Percentiles rank a stretch among this genome's conserved stretches.
These are phyloP conservation scores for Biscogniauxia mediterranea DNA, from an alignment of 2,329 filamentous ascomycete genomes.

Conservation along the genomic window DNA sequence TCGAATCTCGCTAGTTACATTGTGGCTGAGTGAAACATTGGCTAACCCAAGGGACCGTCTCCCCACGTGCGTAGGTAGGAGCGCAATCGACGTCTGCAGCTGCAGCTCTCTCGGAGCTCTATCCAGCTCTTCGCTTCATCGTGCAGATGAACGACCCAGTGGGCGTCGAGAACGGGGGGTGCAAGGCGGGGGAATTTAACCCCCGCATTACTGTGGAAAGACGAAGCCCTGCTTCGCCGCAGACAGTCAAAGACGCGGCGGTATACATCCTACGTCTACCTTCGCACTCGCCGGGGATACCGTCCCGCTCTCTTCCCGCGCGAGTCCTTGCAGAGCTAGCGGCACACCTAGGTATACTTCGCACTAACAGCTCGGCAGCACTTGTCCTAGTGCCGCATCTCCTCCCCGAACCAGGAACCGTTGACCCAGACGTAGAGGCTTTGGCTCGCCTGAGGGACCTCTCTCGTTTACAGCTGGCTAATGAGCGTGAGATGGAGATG, in stretches of 20 bases:
- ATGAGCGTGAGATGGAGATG: slow-evolving; percentile 29
- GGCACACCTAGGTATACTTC: slow-evolving; percentile 33
- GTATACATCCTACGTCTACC: slow-evolving; percentile 35
- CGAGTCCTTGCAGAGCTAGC: slow-evolving; percentile 29
- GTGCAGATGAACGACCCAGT: slow-evolving; percentile 22
- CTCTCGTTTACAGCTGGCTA: slow-evolving; percentile 29
- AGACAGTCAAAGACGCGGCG: slow-evolving; percentile 31
- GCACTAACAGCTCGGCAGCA: slow-evolving; percentile 22
- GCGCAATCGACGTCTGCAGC: slow-evolving; percentile 4
- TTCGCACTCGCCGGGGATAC: slow-evolving; percentile 11
- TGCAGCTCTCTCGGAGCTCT: slow-evolving; percentile 7
- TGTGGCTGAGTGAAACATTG: not conserved
- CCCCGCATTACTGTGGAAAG: slow-evolving; percentile 11
- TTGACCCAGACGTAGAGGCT: slow-evolving; percentile 22
- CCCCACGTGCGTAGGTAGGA: too few relatives aligned
- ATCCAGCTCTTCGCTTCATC: slow-evolving; percentile 27
- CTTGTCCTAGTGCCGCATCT: slow-evolving; percentile 30
- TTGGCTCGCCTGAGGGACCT: slow-evolving; percentile 31
- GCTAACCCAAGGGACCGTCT: slow-evolving; percentile 6
- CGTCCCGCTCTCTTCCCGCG: slow-evolving; percentile 6
- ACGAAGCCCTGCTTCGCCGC: slow-evolving; percentile 22
- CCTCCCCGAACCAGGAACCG: slow-evolving; percentile 24
- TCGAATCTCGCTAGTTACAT: not conserved
- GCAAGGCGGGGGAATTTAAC: not conserved
- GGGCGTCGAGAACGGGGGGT: slow-evolving; percentile 13